Base-by-base conservation (phyloP, 2,329 filamentous ascomycete species). In the Aspergillus awamori region DNA sequence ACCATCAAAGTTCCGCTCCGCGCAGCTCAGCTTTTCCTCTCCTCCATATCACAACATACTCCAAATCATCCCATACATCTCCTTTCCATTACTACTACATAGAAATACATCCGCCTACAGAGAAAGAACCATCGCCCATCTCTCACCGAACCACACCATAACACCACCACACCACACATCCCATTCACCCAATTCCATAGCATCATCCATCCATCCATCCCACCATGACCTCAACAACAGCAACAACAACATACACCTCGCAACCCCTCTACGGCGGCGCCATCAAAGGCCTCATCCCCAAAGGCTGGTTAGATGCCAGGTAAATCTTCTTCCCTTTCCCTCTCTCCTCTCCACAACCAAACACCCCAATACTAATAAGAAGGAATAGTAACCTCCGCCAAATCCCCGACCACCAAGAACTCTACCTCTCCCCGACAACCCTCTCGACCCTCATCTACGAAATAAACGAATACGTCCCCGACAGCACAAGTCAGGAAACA, bases 381-480 rank as follows among this genome's bases (percentile, higher is more conserved):
- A 10, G 2, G 6, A 59, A 67, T 64, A 28, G 74, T 61, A 64
- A 67, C 56, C 67, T 77, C 53, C 74, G 74, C 61, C 69, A 79
- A 70, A 69, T 79, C 56, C 76, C 77, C 45, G 73, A 77, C 63
- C 91, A 96, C 76, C 93, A 98, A 80, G 94, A 97, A 82, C 90
- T 97, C 68, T 97, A 88, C 80, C 89, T 97, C 71, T 92, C 96
- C 74, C 84, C 86, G 65, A 84, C 90, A 64, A 93, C 92, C 53
- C 93, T 93, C 76, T 92, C 91, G 3, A 93, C 86, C 78, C 88
- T 97, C 74, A 93, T 97, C 69, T 85, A 97, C 76, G 94, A 98
- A 71, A 92, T 98, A 71, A 90, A 91, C 58, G 89, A 97, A 80
- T 89, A 91, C 59, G 89, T 96, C 22, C 85, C 72, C 2, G 56